phyloP scores from a whole-genome alignment of 2,329 filamentous ascomycete genomes.

The Furcasterigmium furcatum region DNA sequence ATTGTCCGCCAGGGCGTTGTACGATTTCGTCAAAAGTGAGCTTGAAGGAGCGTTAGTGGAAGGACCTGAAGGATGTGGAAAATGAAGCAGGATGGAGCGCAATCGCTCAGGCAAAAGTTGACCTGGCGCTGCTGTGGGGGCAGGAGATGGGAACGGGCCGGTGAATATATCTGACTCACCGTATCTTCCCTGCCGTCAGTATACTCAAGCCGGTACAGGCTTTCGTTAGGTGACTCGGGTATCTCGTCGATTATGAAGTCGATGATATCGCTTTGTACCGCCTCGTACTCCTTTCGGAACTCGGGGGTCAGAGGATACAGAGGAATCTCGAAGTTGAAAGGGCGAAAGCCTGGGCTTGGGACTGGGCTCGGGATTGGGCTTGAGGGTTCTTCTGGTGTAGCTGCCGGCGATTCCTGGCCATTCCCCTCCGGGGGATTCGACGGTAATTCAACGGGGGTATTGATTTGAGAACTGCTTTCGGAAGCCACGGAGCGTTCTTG shows the following conservation, averaged over 20 bases:
- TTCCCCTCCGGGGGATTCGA: no score
- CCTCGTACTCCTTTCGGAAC: conserved; percentile 23
- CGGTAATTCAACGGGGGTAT: no score
- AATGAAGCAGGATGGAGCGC: no score
- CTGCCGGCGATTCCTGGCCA: no score
- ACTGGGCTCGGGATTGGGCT: no score
- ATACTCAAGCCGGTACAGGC: conserved; percentile 37
- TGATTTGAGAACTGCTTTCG: no score
- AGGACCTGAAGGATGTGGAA: background rate
- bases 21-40: conserved; percentile 6
- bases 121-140: no score
- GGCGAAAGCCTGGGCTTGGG: background rate
- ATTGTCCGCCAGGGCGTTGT: conserved; percentile 4
- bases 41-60: background rate
- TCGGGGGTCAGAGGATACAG: conserved; percentile 22
- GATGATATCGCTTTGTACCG: conserved; percentile 30
- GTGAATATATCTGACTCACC: conserved; percentile 31
- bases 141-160: no score
- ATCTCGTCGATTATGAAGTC: conserved; percentile 29
- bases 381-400: no score
- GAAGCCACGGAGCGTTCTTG: no score
- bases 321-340: conserved; percentile 21
- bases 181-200: conserved; percentile 40
- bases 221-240: conserved; percentile 15
- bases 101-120: no score